A percentile compares a stretch with the other conserved stretches of the same genome.
Conservation (phyloP, 306 rosid genomes). For the Alnus rubra region DNA sequence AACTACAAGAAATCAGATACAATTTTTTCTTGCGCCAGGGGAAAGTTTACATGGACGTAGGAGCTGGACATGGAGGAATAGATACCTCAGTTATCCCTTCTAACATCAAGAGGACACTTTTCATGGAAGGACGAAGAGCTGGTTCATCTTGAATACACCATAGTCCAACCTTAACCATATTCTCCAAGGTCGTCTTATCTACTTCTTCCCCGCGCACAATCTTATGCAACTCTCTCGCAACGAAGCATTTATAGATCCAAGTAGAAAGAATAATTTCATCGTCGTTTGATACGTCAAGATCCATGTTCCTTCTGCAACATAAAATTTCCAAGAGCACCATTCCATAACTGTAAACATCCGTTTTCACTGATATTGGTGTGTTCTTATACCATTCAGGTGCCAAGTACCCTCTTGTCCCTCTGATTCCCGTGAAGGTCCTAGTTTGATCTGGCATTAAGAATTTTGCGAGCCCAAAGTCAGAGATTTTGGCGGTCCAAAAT, state of each 20-base stretch:
- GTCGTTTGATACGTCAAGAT: not conserved
- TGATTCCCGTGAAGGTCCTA: constrained; percentile 5
- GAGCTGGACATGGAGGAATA: constrained; percentile 22
- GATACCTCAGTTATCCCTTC: constrained; percentile 22
- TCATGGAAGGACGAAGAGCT: constrained; percentile 32
- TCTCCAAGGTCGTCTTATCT: constrained; percentile 17
- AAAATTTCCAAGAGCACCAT: constrained; percentile 17
- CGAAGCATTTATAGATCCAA: constrained; percentile 25
- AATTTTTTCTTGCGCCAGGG: not conserved
- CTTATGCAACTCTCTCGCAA: constrained; percentile 14
- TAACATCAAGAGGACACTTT: constrained; percentile 22
- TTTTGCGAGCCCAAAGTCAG: constrained; percentile 10
- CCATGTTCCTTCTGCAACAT: constrained; percentile 21
- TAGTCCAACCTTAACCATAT: constrained; percentile 7
- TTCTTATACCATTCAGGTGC: constrained; percentile 30
- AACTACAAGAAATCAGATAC: not conserved
- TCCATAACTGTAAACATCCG: constrained; percentile 29
- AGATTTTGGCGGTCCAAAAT: constrained; percentile 9
- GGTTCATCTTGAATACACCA: constrained; percentile 31
- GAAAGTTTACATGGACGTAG: not conserved
- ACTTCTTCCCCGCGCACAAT: constrained; percentile 19
- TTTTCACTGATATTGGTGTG: constrained; percentile 20
- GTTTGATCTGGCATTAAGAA: constrained; percentile 20
- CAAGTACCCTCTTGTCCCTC: constrained; percentile 4
- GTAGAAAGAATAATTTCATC: constrained; percentile 17